phyloP scores from a whole-genome alignment of 352 stramenopile species.

The Blastocystis sp. region DNA sequence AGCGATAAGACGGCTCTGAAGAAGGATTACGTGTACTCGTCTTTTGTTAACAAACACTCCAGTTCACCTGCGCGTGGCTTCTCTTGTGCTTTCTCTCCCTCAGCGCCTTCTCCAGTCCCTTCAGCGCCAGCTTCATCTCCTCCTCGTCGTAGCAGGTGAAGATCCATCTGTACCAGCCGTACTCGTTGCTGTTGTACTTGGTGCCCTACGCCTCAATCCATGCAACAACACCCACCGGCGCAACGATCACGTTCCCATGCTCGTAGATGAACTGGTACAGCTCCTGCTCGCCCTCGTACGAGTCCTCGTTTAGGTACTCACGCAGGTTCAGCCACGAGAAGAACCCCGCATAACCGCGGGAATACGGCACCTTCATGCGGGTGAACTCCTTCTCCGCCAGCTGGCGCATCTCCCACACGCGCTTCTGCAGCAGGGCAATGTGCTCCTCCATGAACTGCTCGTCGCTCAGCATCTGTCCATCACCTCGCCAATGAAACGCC shows the following conservation, averaged over 20 bases:
- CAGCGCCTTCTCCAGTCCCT: constrained; percentile 59
- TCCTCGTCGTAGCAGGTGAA: constrained; percentile 66
- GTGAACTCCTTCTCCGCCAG: constrained; percentile 34
- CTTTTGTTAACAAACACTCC: constrained; percentile 1
- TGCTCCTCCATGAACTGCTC: constrained; percentile 52
- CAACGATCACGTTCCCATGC: constrained; percentile 64
- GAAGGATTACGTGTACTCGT: background rate
- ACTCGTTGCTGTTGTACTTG: constrained; percentile 33
- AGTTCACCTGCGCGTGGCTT: background rate
- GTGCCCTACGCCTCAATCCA: background rate
- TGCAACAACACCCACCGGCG: background rate
- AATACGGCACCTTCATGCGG: constrained; percentile 40
- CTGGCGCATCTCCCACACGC: constrained; percentile 44
- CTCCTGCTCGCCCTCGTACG: constrained; percentile 63
- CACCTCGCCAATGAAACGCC: background rate
- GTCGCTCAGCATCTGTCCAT: constrained; percentile 37
- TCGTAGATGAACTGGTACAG: constrained; percentile 68
- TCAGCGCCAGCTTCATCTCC: constrained; percentile 35
- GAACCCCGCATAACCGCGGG: constrained; percentile 49
- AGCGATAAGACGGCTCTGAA: background rate
- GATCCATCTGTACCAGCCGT: constrained; percentile 62
- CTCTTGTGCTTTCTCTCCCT: constrained; percentile 32
- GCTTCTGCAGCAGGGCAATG: constrained; percentile 32
- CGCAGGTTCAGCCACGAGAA: constrained; percentile 59
- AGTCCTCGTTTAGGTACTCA: constrained; percentile 64